Conservation (phyloP, 1,284 basidiomycete genomes). For the Cryptococcus hybrid region DNA sequence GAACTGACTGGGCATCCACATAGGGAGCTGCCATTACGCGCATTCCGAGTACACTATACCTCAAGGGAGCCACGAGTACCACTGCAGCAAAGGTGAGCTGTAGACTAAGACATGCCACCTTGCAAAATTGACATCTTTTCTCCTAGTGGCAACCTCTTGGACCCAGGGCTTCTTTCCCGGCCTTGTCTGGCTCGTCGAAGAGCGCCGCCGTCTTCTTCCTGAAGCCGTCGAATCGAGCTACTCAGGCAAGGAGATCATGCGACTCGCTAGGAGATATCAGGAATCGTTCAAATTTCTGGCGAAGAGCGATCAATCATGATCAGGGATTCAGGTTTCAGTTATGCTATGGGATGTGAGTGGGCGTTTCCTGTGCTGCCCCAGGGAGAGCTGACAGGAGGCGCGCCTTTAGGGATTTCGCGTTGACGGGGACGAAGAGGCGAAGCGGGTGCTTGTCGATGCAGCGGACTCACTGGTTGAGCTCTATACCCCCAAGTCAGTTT, state of each 20-base stretch:
- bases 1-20: not conserved
- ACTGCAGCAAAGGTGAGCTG: conserved; percentile 30
- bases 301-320: conserved; percentile 33
- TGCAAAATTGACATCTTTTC: not conserved
- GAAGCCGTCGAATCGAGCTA: conserved; percentile 17
- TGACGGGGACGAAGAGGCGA: conserved; percentile 27
- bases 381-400: not conserved
- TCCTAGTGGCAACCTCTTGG: conserved; percentile 26
- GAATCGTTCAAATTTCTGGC: conserved; percentile 25
- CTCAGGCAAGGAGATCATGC: conserved; percentile 23
- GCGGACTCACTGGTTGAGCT: conserved; percentile 36
- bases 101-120: not conserved
- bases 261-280: conserved; percentile 32
- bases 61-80: conserved; percentile 30
- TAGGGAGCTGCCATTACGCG: conserved; percentile 22
- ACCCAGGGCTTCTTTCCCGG: conserved; percentile 45
- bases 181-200: conserved; percentile 34
- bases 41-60: conserved; percentile 35
- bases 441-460: conserved; percentile 35
- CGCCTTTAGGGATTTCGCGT: conserved; percentile 25
- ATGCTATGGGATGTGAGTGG: conserved; percentile 33
- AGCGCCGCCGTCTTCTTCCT: conserved; percentile 25
- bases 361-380: too few relatives aligned
- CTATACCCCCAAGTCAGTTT: conserved; percentile 26
- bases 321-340: conserved; percentile 44